Conservation (phyloP, 2,329 filamentous ascomycete species). For the Trichoderma hamatum region DNA sequence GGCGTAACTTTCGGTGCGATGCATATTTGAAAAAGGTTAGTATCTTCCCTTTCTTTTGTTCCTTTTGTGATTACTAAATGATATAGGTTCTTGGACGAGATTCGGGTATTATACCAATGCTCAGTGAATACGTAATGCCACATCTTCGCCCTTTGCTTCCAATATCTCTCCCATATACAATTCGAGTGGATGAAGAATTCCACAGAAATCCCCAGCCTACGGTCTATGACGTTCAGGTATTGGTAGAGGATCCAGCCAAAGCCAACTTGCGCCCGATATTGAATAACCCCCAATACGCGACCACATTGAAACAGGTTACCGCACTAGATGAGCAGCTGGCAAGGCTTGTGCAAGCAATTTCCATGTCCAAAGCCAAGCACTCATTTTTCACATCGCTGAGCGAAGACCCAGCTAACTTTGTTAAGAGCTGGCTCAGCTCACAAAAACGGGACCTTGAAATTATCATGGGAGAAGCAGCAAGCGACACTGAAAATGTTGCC, state of each 20-base stretch:
- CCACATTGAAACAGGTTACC: constrained; percentile 75
- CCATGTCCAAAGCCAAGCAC: constrained; percentile 86
- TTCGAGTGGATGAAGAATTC: constrained; percentile 86
- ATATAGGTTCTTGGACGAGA: constrained; percentile 72
- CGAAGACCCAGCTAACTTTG: constrained; percentile 80
- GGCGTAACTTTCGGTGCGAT: constrained; percentile 89
- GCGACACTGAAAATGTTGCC: constrained; percentile 60
- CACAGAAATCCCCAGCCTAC: constrained; percentile 76
- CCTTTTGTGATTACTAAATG: neutral
- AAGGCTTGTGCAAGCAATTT: constrained; percentile 77
- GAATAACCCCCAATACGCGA: constrained; percentile 69
- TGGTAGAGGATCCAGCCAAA: constrained; percentile 80
- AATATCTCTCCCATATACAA: constrained; percentile 85
- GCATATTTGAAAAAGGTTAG: constrained; percentile 75
- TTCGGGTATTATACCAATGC: constrained; percentile 79
- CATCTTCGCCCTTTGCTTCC: constrained; percentile 82
- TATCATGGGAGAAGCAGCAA: constrained; percentile 78
- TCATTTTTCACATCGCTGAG: constrained; percentile 79
- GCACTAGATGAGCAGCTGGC: constrained; percentile 84
- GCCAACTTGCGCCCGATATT: constrained; percentile 66
- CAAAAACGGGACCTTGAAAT: constrained; percentile 91
- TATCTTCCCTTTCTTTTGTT: neutral
- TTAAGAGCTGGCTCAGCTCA: constrained; percentile 84
- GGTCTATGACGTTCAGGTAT: constrained; percentile 86
- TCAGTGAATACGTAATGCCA: constrained; percentile 76